A percentile compares a stretch with the other conserved stretches of the same genome.
Evolutionary conservation across 2,329 filamentous ascomycete genomes (phyloP).

Genomic region (Ciborinia camelliae): DNA sequence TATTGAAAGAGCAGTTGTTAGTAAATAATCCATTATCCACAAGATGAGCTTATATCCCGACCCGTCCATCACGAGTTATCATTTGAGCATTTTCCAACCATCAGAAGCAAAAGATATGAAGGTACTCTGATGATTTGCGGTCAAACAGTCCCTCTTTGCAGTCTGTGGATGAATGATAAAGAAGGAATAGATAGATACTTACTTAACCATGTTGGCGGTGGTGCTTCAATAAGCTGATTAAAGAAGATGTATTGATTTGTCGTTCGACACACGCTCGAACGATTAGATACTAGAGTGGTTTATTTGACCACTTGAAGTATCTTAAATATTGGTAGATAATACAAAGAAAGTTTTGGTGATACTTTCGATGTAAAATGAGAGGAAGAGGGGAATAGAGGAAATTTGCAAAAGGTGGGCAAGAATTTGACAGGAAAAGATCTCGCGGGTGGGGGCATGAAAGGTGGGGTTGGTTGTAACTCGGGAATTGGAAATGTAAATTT

Average conservation of each 20-base stretch:
- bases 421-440: constrained; percentile 18
- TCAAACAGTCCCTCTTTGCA: background rate
- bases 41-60: constrained; percentile 11
- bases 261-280: constrained; percentile 22
- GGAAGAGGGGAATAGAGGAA: constrained; percentile 20
- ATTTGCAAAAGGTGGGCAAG: constrained; percentile 18
- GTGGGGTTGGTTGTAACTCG: constrained; percentile 1
- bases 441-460: constrained; percentile 11
- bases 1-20: constrained; percentile 47
- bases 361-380: constrained; percentile 28
- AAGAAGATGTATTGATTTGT: constrained; percentile 22
- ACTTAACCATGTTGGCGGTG: constrained; percentile 99
- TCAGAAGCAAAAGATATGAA: background rate
- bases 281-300: constrained; percentile 13
- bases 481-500: constrained; percentile 6
- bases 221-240: constrained; percentile 47
- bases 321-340: constrained; percentile 22
- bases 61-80: constrained; percentile 2
- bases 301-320: constrained; percentile 18
- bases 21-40: constrained; percentile 32
- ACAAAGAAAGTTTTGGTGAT: constrained; percentile 30
- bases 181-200: constrained; percentile 51
- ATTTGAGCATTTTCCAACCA: background rate
- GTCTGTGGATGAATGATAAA: background rate
- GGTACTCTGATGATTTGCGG: background rate